These are phyloP conservation scores for Chimonanthus salicifolius DNA, from an alignment of 164 flowering plant genomes.

Conservation along the genomic window DNA sequence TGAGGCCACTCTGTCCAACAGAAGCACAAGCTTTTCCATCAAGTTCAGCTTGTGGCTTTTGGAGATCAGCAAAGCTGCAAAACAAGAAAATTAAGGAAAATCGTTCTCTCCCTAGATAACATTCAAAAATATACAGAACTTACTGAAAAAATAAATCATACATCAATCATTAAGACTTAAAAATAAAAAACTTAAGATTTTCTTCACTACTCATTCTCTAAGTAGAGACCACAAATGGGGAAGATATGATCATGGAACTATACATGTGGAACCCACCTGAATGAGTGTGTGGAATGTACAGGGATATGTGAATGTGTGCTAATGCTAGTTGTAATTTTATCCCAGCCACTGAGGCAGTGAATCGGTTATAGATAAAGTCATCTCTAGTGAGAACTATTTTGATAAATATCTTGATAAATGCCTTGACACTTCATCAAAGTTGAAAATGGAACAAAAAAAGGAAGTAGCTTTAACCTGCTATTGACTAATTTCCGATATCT, in stretches of 20 bases:
- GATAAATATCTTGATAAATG: not conserved
- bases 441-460: not conserved
- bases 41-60: conserved; percentile 87
- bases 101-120: not conserved
- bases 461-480: conserved; percentile 61
- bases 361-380: not conserved
- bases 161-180: not conserved
- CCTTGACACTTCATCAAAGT: not conserved
- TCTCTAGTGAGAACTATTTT: not conserved
- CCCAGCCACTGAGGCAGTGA: too few relatives aligned
- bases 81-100: not conserved
- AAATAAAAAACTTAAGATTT: too few relatives aligned
- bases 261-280: too few relatives aligned
- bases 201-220: too few relatives aligned
- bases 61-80: conserved; percentile 92
- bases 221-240: too few relatives aligned
- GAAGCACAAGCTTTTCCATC: conserved; percentile 99
- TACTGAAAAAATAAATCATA: not conserved
- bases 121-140: too few relatives aligned
- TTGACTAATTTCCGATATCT: conserved; percentile 69
- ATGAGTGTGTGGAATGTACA: too few relatives aligned
- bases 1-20: conserved; percentile 93
- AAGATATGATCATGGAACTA: too few relatives aligned
- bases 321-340: too few relatives aligned
- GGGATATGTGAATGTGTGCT: too few relatives aligned